Evolutionary conservation across 2,329 filamentous ascomycete species (phyloP), one percentile per base, ranked within the genome.

Genomic region (Escovopsis sp.): DNA sequence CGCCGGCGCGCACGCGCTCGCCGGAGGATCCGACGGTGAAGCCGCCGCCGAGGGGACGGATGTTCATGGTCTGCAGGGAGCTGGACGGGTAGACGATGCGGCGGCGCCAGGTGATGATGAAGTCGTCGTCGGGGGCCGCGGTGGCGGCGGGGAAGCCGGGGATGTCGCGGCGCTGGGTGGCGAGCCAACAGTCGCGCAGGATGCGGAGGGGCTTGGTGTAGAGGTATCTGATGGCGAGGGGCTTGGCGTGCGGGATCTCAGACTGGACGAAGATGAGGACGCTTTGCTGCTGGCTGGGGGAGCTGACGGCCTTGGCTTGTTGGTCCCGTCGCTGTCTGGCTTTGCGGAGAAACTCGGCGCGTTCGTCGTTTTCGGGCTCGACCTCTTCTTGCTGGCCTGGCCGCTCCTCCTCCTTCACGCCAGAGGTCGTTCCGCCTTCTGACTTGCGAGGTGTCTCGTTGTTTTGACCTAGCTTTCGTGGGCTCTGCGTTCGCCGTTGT

Each of bases 31-130:
- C 52, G 10, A 51, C 47, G 15, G 68, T 54, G 12, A 62, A 53
- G 28, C 66, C 65, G 5, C 66, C 54, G 11, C 48, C 48, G 21
- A 23, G 53, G 0, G 63, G 59, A 8, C 58, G 50, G 31, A 90
- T 68, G 6, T 76, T 76, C 6, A 93, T 59, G 33, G 70, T 76
- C 35, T 66, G 65, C 39, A 83, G 77, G 1, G 79, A 87, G 5
- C 81, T 83, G n/a, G 71, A 69, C 43, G 81, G 73, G 51, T 80
- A 94, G 3, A 94, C 57, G 39, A 73, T 72, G 39, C 72, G 72
- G 18, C 72, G 69, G 42, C 76, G 77, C 78, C 83, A 94, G 0
- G 83, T 90, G 37, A 96, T 66, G 46, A 90, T 79, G 14, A 92
- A 61, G 1, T 63, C 60, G 4, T 66, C 58, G 2, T 65, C 56